These are phyloP conservation scores for Penicillium sp. DNA, from an alignment of 2,329 filamentous ascomycete genomes.

Conservation along the genomic window DNA sequence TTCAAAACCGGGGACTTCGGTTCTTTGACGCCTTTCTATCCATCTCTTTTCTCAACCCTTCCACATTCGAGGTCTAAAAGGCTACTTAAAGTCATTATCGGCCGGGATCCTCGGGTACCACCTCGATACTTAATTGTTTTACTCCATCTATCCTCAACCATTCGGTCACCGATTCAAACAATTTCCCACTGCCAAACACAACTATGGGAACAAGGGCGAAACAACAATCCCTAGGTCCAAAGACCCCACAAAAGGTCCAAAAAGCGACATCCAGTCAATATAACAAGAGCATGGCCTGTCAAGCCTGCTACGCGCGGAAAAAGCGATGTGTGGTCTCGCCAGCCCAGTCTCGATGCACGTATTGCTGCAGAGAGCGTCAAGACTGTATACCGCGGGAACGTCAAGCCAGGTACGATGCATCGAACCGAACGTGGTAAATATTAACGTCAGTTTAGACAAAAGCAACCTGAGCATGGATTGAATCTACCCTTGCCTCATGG, in stretches of 20 bases:
- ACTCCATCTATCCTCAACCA: not conserved
- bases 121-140: not conserved
- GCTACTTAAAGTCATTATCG: not conserved
- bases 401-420: constrained; percentile 1
- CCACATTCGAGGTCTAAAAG: too few species aligned
- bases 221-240: not conserved
- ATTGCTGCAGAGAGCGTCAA: constrained; percentile 5
- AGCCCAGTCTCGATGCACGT: constrained; percentile 3
- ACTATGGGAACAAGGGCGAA: not conserved
- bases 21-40: too few species aligned
- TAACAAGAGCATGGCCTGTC: constrained; percentile 1
- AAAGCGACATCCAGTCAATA: constrained; percentile 3
- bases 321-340: constrained; percentile 6
- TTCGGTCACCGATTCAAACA: not conserved
- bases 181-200: not conserved
- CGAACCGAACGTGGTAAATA: not conserved
- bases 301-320: constrained; percentile 8
- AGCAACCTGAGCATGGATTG: not conserved
- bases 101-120: not conserved
- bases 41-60: too few species aligned
- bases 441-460: not conserved
- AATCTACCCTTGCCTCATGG: constrained; percentile 2
- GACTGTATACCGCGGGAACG: constrained; percentile 5
- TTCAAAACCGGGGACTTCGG: too few species aligned
- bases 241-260: constrained; percentile 2